phyloP scores from a whole-genome alignment of 2,329 filamentous ascomycete species.

The Hyphodiscus sp. region DNA sequence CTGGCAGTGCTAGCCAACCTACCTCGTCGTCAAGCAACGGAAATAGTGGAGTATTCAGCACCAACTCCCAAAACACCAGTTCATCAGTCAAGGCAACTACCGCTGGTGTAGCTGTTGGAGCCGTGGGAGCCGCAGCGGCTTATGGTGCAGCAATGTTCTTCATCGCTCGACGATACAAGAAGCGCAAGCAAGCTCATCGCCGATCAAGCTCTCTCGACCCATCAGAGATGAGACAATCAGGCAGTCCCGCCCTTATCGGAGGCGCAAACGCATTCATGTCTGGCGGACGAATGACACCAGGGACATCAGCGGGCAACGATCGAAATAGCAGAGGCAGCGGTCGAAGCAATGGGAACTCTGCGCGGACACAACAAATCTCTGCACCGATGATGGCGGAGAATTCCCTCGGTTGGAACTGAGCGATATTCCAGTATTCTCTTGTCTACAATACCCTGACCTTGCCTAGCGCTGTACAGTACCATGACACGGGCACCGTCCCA shows the following conservation, averaged over 20 bases:
- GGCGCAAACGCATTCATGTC: slow-evolving; percentile 38
- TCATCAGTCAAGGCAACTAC: slow-evolving; percentile 57
- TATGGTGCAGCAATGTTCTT: slow-evolving; percentile 74
- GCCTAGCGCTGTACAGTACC: slow-evolving; percentile 23
- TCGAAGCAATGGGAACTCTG: slow-evolving; percentile 32
- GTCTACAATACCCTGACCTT: slow-evolving; percentile 18
- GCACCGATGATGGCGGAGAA: slow-evolving; percentile 72
- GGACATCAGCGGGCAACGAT: slow-evolving; percentile 27
- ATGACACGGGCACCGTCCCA: slow-evolving; percentile 17
- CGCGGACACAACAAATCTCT: slow-evolving; percentile 62
- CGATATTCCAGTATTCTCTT: slow-evolving; percentile 12
- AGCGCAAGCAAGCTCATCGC: slow-evolving; percentile 54
- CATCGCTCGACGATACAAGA: slow-evolving; percentile 64
- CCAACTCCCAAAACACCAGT: slow-evolving; percentile 35
- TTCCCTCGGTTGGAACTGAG: slow-evolving; percentile 69
- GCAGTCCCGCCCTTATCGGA: slow-evolving; percentile 41
- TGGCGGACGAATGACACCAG: slow-evolving; percentile 32
- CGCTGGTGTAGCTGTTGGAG: slow-evolving; percentile 58
- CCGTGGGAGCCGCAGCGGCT: slow-evolving; percentile 59
- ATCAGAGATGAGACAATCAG: slow-evolving; percentile 41
- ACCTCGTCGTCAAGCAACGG: slow-evolving; percentile 25
- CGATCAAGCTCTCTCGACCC: slow-evolving; percentile 54
- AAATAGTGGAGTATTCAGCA: slow-evolving; percentile 36
- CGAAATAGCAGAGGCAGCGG: slow-evolving; percentile 53
- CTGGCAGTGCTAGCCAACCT: slow-evolving; percentile 34